Evolutionary conservation across 78 protist genomes (phyloP), one percentile per base, ranked within the genome.

Genomic region (Dictyostelium brefeldianum): DNA sequence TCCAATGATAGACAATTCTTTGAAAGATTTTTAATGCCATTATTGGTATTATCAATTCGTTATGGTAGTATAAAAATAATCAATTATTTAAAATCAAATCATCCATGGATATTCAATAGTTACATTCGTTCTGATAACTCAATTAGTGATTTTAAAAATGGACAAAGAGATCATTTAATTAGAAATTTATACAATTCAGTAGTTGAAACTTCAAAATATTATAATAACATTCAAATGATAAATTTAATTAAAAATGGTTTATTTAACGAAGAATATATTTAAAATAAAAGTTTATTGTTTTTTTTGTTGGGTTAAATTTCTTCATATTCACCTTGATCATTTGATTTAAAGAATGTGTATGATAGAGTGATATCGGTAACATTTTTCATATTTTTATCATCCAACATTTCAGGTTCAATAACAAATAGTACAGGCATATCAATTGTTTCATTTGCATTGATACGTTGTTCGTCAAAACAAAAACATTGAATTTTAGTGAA

Each of bases 391-490:
- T 17, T 53, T 27, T 96, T 96, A 57, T 97, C 98, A 46, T 95
- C 83, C 17, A 94, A 90, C 15, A 94, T 87, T 43, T 97, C 98
- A 7, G 97, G 98, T 71, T 98, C 99, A 8, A 98, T 84, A 73
- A 90, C 98, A 92, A 98, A 98, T 87, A 98, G 94, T 41, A 98
- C 99, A n/a, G 99, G 99, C 98, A 98, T 95, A 54, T 98, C 99
- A 18, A 98, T 96, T 20, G 94, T 73, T 89, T 98, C 99, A 70
- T 83, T 48, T 3, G 99, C 95, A 41, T 92, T 92, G 43, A 97
- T 82, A n/a, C 98, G 90, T 83, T 96, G 98, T 83, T 97, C 97
- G 48, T 97, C 98, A 57, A 98, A 97, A 67, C 99, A 98, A 81
- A 98, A 98, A 57, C 99, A 98, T 78, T 98, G 99, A 41, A 97